These are phyloP conservation scores for Tuber melanosporum DNA, from an alignment of 495 filamentous ascomycete species.

Conservation along the genomic window DNA sequence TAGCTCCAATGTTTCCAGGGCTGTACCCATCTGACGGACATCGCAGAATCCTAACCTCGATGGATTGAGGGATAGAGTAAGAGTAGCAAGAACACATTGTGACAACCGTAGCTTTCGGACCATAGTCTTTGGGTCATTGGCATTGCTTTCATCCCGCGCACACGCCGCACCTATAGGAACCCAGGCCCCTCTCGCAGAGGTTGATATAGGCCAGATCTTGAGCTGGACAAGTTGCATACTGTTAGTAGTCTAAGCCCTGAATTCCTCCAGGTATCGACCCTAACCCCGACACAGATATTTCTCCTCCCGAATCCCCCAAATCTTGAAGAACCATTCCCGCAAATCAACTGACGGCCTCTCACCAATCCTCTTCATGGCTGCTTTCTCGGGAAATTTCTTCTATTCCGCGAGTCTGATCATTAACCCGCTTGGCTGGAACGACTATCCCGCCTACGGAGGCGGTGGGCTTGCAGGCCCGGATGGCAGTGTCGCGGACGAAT, in stretches of 20 bases:
- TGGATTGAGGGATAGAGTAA: background rate
- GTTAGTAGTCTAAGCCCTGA: constrained; percentile 10
- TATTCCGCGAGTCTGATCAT: constrained; percentile 61
- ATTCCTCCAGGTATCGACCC: background rate
- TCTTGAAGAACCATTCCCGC: constrained; percentile 61
- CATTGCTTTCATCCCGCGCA: background rate
- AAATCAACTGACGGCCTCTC: constrained; percentile 65
- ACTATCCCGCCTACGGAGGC: constrained; percentile 58
- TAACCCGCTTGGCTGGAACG: constrained; percentile 62
- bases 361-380: constrained; percentile 61
- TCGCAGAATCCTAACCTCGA: background rate
- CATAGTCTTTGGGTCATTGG: background rate
- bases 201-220: constrained; percentile 15
- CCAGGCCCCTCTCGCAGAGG: background rate
- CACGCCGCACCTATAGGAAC: background rate
- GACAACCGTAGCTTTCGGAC: background rate
- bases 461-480: constrained; percentile 59
- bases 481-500: constrained; percentile 54
- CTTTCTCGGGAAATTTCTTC: constrained; percentile 67
- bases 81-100: background rate
- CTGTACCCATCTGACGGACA: background rate
- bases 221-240: constrained; percentile 28
- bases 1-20: background rate
- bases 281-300: constrained; percentile 49
- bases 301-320: constrained; percentile 63